Evolutionary conservation across 2,329 filamentous ascomycete genomes (phyloP).

Genomic region (Exserohilum turcica): DNA sequence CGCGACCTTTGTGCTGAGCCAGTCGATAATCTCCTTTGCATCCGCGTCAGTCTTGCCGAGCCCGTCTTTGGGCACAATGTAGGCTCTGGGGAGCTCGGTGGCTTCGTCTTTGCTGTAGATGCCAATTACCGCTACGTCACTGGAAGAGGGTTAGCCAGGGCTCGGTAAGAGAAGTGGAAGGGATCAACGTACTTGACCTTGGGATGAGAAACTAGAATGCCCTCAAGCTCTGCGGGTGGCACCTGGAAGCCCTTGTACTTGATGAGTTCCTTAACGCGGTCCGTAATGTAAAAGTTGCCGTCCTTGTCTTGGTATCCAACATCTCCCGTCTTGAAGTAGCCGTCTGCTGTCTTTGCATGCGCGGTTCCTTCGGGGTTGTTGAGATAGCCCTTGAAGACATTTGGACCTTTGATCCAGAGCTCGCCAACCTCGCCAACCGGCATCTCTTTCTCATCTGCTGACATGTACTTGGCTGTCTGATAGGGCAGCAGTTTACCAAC

Average conservation of each 20-base stretch:
- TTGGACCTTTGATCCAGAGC: constrained; percentile 75
- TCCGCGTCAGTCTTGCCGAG: constrained; percentile 39
- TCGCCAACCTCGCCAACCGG: constrained; percentile 63
- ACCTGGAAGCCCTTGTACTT: constrained; percentile 56
- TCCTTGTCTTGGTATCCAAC: constrained; percentile 77
- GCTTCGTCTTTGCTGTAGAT: constrained; percentile 53
- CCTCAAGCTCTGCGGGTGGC: constrained; percentile 55
- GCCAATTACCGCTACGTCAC: constrained; percentile 46
- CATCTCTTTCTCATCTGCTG: constrained; percentile 63
- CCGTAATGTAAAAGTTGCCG: constrained; percentile 88
- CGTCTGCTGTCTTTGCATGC: constrained; percentile 74
- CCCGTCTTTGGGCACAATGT: constrained; percentile 42
- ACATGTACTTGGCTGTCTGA: constrained; percentile 81
- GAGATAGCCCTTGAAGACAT: constrained; percentile 78
- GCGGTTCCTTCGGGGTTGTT: constrained; percentile 73
- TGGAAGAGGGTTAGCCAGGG: neutral
- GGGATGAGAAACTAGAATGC: constrained; percentile 50
- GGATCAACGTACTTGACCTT: constrained; percentile 50
- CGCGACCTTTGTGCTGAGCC: constrained; percentile 51
- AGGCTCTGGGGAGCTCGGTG: constrained; percentile 51
- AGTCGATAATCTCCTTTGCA: constrained; percentile 50
- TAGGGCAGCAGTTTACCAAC: constrained; percentile 80
- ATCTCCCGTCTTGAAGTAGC: constrained; percentile 91
- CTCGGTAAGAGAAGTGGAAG: no score
- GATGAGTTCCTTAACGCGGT: constrained; percentile 62